Conservation (phyloP, 352 stramenopile species). For the Phytopythium montanum region DNA sequence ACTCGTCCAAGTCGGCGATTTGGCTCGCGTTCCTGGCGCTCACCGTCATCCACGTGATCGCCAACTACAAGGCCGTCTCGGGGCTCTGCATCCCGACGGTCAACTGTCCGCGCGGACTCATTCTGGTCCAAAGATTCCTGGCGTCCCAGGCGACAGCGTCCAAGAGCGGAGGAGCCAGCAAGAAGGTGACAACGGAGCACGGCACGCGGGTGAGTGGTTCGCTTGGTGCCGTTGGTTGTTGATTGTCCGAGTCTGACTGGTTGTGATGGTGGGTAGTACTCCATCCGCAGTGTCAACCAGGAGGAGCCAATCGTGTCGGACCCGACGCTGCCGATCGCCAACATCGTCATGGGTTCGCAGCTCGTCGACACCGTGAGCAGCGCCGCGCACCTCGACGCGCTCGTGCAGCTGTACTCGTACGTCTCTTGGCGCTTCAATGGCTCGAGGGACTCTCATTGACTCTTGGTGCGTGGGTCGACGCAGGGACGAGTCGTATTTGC, state of each 20-base stretch:
- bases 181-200: conserved; percentile 25
- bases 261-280: conserved; percentile 27
- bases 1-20: conserved; percentile 52
- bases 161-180: conserved; percentile 11
- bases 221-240: not conserved
- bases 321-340: conserved; percentile 36
- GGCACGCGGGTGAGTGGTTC: conserved; percentile 15
- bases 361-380: conserved; percentile 36
- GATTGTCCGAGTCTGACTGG: not conserved
- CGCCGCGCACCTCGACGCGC: conserved; percentile 32
- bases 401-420: conserved; percentile 54
- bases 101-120: conserved; percentile 62
- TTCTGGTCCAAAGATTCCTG: conserved; percentile 59
- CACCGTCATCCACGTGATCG: conserved; percentile 92
- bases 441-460: not conserved
- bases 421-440: not conserved
- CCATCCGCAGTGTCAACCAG: conserved; percentile 58
- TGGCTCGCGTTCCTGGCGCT: conserved; percentile 92
- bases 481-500: conserved; percentile 60
- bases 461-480: not conserved
- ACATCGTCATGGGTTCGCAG: conserved; percentile 60
- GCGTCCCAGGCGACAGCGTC: not conserved
- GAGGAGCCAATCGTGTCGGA: conserved; percentile 54
- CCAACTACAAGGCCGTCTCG: conserved; percentile 92
- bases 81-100: conserved; percentile 87